Evolutionary conservation across 768 basidiomycete species (phyloP), one percentile per base, ranked within the genome.

Genomic region (Peribolospora kevripleyi): DNA sequence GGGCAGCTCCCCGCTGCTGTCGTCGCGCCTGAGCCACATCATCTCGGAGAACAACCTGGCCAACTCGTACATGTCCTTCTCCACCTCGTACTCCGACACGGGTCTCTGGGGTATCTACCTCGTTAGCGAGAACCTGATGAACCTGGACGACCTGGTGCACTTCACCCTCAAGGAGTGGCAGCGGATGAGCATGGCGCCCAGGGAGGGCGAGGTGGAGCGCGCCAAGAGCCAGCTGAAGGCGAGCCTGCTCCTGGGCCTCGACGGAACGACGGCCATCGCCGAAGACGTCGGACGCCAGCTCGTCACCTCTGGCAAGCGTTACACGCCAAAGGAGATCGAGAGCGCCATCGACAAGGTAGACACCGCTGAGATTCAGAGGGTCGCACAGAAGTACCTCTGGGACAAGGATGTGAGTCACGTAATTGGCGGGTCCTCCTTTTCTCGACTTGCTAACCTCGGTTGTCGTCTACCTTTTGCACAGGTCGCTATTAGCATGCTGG

Each of bases 11-110:
- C 75, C 85, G 36, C 74, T 93, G 54, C 78, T 91, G 59, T 87
- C 84, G 57, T 93, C 87, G 52, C 79, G 82, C 52, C 80, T 98
- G 54, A 84, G 83, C 37, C 82, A 90, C 68, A 82, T 87, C 68
- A 75, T 97, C 63, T 84, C 86, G 43, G 73, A 75, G 54, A 80
- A 95, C 76, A 84, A 85, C 74, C 85, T 97, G 66, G 93, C 93
- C 65, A 98, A 97, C 74, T 86, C 82, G 56, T 98, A 84, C 81
- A 91, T 95, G 85, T 85, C 83, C 53, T 98, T 97, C 80, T 91
- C 87, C 13, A 97, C 91, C 2, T 86, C 83, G 5, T 98, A 98
- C 74, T 87, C 88, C 5, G 93, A 98, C 69, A 97, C 90, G 14
- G 93, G 93, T 56, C 78, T 97, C 42, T 98, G 91, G 93, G 91